Conservation (phyloP, 345 rosid genomes). For the Corymbia maculata region DNA sequence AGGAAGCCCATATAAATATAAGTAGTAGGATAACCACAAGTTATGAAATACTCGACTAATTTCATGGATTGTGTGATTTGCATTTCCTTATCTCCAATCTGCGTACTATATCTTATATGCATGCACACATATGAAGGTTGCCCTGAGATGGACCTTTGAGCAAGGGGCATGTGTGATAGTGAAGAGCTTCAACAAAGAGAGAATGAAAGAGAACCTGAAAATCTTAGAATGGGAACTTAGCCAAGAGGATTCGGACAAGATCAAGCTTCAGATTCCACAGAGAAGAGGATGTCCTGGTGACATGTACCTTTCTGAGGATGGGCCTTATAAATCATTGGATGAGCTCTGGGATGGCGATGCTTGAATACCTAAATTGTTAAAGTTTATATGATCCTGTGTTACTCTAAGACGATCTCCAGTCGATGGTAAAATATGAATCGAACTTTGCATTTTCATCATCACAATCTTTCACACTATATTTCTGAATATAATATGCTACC, state of each 20-base stretch:
- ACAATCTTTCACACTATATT: background rate
- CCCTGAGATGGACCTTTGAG: conserved; percentile 4
- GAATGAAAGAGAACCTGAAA: background rate
- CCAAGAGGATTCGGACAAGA: background rate
- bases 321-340: background rate
- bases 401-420: background rate
- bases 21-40: background rate
- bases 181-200: conserved; percentile 6
- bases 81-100: background rate
- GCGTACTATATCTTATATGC: background rate
- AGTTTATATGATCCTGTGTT: background rate
- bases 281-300: background rate
- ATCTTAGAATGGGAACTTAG: conserved; percentile 1
- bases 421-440: background rate
- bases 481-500: background rate
- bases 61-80: background rate
- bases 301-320: background rate
- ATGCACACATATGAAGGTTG: background rate
- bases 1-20: background rate
- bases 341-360: background rate
- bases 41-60: background rate
- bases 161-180: background rate
- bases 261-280: background rate
- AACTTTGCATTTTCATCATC: background rate
- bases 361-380: background rate